Conservation (phyloP, 208 protist species). For the Trypanosoma conorhini region DNA sequence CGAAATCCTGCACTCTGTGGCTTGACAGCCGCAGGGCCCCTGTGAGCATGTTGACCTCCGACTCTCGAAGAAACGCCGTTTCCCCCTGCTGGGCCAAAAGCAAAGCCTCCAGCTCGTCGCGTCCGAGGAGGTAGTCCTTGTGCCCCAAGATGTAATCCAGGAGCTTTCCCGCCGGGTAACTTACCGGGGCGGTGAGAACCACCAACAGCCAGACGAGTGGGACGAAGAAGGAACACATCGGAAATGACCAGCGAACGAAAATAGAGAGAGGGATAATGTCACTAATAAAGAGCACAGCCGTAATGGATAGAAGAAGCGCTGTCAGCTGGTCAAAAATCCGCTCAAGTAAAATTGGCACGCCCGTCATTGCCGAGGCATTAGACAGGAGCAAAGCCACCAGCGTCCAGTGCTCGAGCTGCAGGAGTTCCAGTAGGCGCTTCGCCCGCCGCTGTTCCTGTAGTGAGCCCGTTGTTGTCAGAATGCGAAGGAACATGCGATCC, state of each 20-base stretch:
- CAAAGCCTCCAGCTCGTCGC: conserved; percentile 72
- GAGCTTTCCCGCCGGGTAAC: conserved; percentile 77
- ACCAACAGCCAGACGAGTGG: conserved; percentile 74
- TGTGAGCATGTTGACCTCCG: conserved; percentile 70
- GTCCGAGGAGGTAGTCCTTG: conserved; percentile 57
- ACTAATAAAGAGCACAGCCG: conserved; percentile 84
- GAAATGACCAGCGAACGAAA: conserved; percentile 83
- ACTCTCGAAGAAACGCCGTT: conserved; percentile 45
- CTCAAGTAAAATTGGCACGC: conserved; percentile 83
- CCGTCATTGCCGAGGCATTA: conserved; percentile 78
- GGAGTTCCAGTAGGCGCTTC: conserved; percentile 37
- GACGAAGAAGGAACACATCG: conserved; percentile 57
- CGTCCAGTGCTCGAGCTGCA: conserved; percentile 69
- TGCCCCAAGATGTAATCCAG: conserved; percentile 79
- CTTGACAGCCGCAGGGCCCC: conserved; percentile 75
- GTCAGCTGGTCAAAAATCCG: conserved; percentile 56
- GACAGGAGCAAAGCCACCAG: conserved; percentile 83
- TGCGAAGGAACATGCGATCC: conserved; percentile 58
- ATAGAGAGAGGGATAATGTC: conserved; percentile 93
- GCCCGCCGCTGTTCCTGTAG: conserved; percentile 39
- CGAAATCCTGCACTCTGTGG: conserved; percentile 54
- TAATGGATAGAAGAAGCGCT: conserved; percentile 83
- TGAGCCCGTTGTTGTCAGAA: conserved; percentile 53
- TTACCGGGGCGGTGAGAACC: conserved; percentile 59
- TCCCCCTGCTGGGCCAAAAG: conserved; percentile 46